These are phyloP conservation scores for Pichia sp. DNA, from an alignment of 1,139 yeast species.

Conservation along the genomic window DNA sequence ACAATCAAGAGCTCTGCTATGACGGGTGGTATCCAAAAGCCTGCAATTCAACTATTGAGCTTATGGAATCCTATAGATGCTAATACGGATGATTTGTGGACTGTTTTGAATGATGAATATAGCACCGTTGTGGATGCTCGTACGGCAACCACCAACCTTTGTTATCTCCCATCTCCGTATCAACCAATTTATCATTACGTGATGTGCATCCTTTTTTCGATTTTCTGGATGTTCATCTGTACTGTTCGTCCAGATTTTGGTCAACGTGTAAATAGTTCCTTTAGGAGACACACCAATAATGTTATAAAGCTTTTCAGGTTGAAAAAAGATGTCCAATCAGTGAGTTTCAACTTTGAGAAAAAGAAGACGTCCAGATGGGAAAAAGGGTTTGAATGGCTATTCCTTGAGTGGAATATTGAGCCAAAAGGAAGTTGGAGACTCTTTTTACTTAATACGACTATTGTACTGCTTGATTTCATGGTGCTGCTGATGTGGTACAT, in stretches of 20 bases:
- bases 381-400: background rate
- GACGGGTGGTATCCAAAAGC: conserved; percentile 82
- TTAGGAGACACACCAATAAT: background rate
- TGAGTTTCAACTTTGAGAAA: conserved; percentile 2
- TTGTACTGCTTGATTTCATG: background rate
- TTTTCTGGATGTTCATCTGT: conserved; percentile 15
- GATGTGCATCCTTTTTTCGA: conserved; percentile 13
- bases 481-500: conserved; percentile 7
- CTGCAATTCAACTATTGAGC: conserved; percentile 80
- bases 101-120: conserved; percentile 9
- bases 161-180: conserved; percentile 69
- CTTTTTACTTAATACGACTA: conserved; percentile 4
- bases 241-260: conserved; percentile 9
- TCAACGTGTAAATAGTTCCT: background rate
- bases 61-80: conserved; percentile 41
- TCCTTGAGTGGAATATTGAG: conserved; percentile 13
- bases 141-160: conserved; percentile 45
- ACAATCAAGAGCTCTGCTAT: conserved; percentile 86
- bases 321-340: too few relatives aligned
- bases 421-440: conserved; percentile 1
- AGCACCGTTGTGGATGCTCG: conserved; percentile 17
- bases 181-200: conserved; percentile 38
- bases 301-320: too few relatives aligned
- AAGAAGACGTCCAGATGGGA: background rate
- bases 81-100: conserved; percentile 10